Percentiles rank a stretch among this genome's conserved stretches.
phyloP scores from a whole-genome alignment of 345 rosid genomes.

The Iberis pinnata region DNA sequence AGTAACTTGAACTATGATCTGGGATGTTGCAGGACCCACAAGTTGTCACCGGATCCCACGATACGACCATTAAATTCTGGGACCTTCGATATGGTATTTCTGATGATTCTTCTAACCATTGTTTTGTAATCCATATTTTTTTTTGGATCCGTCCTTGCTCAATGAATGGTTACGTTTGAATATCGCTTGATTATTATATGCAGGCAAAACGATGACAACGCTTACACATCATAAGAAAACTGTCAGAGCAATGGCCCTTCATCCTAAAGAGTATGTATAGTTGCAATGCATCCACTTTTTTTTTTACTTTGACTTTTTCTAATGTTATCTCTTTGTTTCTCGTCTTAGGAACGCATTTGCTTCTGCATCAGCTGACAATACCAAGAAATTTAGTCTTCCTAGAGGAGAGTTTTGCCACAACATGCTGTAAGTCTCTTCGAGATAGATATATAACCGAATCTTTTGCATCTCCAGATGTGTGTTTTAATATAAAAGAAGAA shows the following conservation, averaged over 20 bases:
- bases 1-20: slow-evolving; percentile 14
- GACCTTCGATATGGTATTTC: slow-evolving; percentile 85
- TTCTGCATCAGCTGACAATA: slow-evolving; percentile 97
- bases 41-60: slow-evolving; percentile 98
- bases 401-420: slow-evolving; percentile 90
- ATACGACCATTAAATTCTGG: slow-evolving; percentile 92
- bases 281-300: slow-evolving; percentile 2
- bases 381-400: slow-evolving; percentile 83
- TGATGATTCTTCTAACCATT: neutral
- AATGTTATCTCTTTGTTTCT: slow-evolving; percentile 8
- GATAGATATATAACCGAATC: neutral
- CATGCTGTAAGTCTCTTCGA: slow-evolving; percentile 53
- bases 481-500: neutral
- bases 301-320: slow-evolving; percentile 6
- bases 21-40: slow-evolving; percentile 73
- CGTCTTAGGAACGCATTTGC: slow-evolving; percentile 73
- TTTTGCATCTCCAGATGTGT: slow-evolving; percentile 10
- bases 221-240: slow-evolving; percentile 98
- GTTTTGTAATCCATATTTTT: neutral
- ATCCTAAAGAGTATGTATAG: slow-evolving; percentile 79
- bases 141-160: no score
- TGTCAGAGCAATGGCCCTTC: slow-evolving; percentile 89
- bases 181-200: slow-evolving; percentile 10
- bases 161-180: no score
- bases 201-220: slow-evolving; percentile 89